Conservation (phyloP, 2,329 filamentous ascomycete species). For the Talaromyces pinophilus region DNA sequence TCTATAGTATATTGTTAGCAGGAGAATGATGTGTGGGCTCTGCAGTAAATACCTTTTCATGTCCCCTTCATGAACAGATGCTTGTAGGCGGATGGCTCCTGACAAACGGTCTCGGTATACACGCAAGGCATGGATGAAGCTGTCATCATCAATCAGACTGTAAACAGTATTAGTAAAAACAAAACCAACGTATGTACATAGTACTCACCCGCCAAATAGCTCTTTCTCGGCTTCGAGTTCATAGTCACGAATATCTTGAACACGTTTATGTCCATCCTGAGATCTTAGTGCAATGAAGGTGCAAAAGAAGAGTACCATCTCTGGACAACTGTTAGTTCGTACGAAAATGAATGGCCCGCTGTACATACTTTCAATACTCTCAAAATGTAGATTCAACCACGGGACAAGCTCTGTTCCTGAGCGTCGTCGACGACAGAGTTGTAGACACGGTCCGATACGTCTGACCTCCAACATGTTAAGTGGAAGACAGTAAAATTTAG, state of each 20-base stretch:
- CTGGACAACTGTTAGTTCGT: conserved; percentile 32
- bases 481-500: conserved; percentile 53
- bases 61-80: conserved; percentile 55
- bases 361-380: conserved; percentile 54
- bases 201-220: conserved; percentile 52
- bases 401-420: conserved; percentile 46
- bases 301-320: conserved; percentile 60
- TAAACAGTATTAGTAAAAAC: background rate
- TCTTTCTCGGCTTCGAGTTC: conserved; percentile 52
- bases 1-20: conserved; percentile 28
- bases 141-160: conserved; percentile 55
- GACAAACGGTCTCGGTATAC: conserved; percentile 56
- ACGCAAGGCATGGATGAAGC: conserved; percentile 56
- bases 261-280: conserved; percentile 51
- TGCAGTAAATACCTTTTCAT: conserved; percentile 47
- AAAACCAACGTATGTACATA: background rate
- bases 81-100: conserved; percentile 57
- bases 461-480: conserved; percentile 49
- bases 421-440: conserved; percentile 40
- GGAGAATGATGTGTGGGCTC: background rate
- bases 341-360: background rate
- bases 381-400: conserved; percentile 59
- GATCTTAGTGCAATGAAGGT: conserved; percentile 60
- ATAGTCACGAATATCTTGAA: conserved; percentile 49
- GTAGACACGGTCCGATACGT: conserved; percentile 41